Percentiles rank a stretch among this genome's conserved stretches.
Conservation (phyloP, 495 filamentous ascomycete species). For the Penicillium bovifimosum region DNA sequence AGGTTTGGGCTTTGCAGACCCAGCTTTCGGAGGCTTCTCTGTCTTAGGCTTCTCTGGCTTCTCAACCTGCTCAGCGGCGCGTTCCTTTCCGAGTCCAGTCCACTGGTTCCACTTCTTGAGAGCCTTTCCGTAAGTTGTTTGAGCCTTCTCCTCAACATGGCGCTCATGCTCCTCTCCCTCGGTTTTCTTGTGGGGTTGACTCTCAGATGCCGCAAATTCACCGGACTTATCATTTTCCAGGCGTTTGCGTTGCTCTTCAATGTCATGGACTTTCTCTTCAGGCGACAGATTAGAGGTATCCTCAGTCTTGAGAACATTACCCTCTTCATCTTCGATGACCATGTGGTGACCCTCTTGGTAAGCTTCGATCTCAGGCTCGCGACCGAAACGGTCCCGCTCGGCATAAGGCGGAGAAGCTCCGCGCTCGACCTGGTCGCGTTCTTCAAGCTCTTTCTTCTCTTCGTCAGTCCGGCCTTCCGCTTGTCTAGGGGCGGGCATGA, state of each 20-base stretch:
- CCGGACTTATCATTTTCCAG: slow-evolving; percentile 52
- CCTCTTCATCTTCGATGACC: slow-evolving; percentile 80
- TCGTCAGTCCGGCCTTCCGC: slow-evolving; percentile 23
- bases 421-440: slow-evolving; percentile 31
- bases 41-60: slow-evolving; percentile 13
- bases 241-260: slow-evolving; percentile 54
- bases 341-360: slow-evolving; percentile 82
- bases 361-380: slow-evolving; percentile 50
- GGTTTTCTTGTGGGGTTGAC: slow-evolving; percentile 40
- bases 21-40: slow-evolving; percentile 10
- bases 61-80: slow-evolving; percentile 8
- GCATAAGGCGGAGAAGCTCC: slow-evolving; percentile 27
- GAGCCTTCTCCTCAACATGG: slow-evolving; percentile 25
- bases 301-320: slow-evolving; percentile 67
- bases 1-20: slow-evolving; percentile 19
- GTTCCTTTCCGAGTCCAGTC: slow-evolving; percentile 36
- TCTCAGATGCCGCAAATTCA: slow-evolving; percentile 35
- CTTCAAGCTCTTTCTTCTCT: slow-evolving; percentile 34
- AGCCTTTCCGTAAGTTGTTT: slow-evolving; percentile 28
- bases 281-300: slow-evolving; percentile 37
- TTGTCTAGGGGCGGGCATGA: slow-evolving; percentile 60
- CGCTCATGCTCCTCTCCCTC: slow-evolving; percentile 43
- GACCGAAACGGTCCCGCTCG: slow-evolving; percentile 31
- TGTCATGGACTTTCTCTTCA: slow-evolving; percentile 45
- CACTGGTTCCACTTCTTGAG: slow-evolving; percentile 36